Evolutionary conservation across 2,329 filamentous ascomycete genomes (phyloP), one percentile per base, ranked within the genome.

Genomic region (Venturia aucupariae): DNA sequence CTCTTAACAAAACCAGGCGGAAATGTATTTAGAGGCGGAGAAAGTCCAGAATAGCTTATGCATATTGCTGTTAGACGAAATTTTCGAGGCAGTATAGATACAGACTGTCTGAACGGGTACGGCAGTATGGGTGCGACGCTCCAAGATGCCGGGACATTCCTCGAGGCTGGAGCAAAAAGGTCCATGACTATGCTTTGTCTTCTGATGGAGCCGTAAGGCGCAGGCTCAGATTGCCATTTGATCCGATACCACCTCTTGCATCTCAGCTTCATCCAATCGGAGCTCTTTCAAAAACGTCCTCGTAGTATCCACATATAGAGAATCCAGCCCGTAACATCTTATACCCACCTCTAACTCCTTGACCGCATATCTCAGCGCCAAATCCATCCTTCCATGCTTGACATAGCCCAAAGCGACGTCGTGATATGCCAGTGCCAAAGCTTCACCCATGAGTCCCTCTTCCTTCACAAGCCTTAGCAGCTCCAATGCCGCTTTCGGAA

Each of bases 341-440:
- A 65, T 41, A n/a, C 65, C 66, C 30, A 66, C 41, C 4, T 69
- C 67, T 38, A 68, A 17, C 51, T 69, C 68, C 48, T 65, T 67
- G 2, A 46, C 39, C 5, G 67, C 67, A 63, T 66, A 68, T 13
- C 6, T 41, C n/a, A 65, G 41, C 1, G 68, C 68, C 38, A 65
- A 11, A 60, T 69, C 67, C 42, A 67, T 7, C 19, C 67, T 64
- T 13, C 68, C 68, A 67, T 66, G 38, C 48, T 62, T 68, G 41
- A 60, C 59, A 67, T 67, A 69, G 5, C 68, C 68, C 2, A 61
- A 57, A n/a, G 68, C 66, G 48, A 66, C 67, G 42, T 69, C 67
- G 61, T 69, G 68, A 60, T 68, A 68, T 41, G 68, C 67, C 46
- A 69, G 48, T 1, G 67, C 68, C 41, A 69, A 55, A n/a, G 68